These are phyloP conservation scores for Claviceps pazoutovae DNA, from an alignment of 2,329 filamentous ascomycete genomes.

Conservation along the genomic window DNA sequence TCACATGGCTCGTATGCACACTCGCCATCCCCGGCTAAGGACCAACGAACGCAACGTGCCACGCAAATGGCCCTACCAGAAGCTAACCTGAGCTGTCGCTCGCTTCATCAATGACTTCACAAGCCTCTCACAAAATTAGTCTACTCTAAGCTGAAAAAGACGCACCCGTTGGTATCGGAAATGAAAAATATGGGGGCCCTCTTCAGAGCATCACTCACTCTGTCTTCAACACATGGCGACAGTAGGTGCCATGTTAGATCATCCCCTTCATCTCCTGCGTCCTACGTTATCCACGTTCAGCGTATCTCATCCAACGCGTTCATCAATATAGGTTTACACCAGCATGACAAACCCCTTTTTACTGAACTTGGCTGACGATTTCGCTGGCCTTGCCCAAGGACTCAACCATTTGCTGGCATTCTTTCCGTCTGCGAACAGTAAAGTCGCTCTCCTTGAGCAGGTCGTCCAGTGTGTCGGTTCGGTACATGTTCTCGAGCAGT, in stretches of 20 bases:
- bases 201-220: not conserved
- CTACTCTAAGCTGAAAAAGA: slow-evolving; percentile 21
- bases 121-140: slow-evolving; percentile 15
- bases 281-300: not conserved
- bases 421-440: slow-evolving; percentile 85
- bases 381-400: slow-evolving; percentile 79
- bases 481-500: slow-evolving; percentile 94
- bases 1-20: no score
- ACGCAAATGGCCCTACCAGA: not conserved
- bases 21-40: no score
- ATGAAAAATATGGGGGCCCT: slow-evolving; percentile 10
- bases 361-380: slow-evolving; percentile 77
- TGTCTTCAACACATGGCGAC: not conserved
- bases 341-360: slow-evolving; percentile 10
- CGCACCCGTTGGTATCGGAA: slow-evolving; percentile 23
- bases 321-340: not conserved
- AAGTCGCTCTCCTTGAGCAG: slow-evolving; percentile 97
- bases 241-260: not conserved
- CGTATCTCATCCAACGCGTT: not conserved
- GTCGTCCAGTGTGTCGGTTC: slow-evolving; percentile 77
- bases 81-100: not conserved
- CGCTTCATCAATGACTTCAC: not conserved
- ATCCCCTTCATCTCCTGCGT: not conserved
- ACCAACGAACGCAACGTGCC: not conserved
- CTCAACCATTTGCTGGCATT: slow-evolving; percentile 99